phyloP scores from a whole-genome alignment of 1,284 basidiomycete genomes.

The Sphagnurus paluster region DNA sequence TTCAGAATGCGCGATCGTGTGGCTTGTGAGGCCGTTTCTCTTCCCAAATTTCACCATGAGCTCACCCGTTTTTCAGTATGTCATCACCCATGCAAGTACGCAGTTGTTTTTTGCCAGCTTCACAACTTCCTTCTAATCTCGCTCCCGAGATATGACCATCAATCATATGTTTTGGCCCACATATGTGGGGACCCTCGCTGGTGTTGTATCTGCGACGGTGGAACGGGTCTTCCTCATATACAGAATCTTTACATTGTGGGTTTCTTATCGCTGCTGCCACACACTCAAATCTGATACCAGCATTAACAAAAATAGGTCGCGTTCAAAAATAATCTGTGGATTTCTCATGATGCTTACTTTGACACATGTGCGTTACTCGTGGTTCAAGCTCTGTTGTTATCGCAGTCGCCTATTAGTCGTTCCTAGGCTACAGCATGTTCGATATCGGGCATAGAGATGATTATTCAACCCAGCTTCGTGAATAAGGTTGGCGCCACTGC shows the following conservation, averaged over 20 bases:
- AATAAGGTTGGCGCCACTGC: conserved; percentile 1
- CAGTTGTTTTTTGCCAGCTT: not conserved
- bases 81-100: not conserved
- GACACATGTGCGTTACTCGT: conserved; percentile 5
- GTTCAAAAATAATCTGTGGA: conserved; percentile 2
- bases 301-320: conserved; percentile 3
- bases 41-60: too few relatives aligned
- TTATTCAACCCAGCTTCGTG: not conserved
- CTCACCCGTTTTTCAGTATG: not conserved
- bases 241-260: conserved; percentile 6
- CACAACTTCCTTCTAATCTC: not conserved
- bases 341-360: conserved; percentile 4
- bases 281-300: not conserved
- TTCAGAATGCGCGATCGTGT: not conserved
- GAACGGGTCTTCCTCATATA: conserved; percentile 14
- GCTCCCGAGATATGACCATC: not conserved
- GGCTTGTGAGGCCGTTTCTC: not conserved
- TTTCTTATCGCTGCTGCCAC: not conserved
- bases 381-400: too few relatives aligned
- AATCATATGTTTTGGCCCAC: conserved; percentile 11
- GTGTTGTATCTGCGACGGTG: conserved; percentile 5
- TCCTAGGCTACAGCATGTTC: conserved; percentile 1
- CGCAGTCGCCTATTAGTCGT: not conserved
- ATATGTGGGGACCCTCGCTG: conserved; percentile 6
- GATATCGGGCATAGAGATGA: conserved; percentile 1